phyloP scores from a whole-genome alignment of 2,329 filamentous ascomycete species.

The Pestalotiopsis sp. region DNA sequence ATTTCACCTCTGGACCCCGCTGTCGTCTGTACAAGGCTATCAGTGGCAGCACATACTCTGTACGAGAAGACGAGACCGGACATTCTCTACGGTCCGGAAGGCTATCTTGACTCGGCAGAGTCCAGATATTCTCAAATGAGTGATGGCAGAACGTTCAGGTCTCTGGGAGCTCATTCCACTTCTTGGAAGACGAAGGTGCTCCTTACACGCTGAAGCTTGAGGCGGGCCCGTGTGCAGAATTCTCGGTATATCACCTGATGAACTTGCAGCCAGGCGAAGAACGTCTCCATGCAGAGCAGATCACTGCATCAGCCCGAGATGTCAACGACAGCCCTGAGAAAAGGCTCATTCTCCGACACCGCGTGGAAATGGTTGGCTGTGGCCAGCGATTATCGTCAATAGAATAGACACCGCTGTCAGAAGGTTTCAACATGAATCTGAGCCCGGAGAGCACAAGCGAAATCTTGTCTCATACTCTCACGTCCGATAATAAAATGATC shows the following conservation, averaged over 20 bases:
- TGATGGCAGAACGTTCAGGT: conserved; percentile 42
- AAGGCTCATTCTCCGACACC: not conserved
- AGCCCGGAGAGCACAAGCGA: not conserved
- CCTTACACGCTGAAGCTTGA: conserved; percentile 53
- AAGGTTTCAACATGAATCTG: not conserved
- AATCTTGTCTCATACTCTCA: not conserved
- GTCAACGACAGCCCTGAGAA: not conserved
- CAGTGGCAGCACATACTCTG: conserved; percentile 54
- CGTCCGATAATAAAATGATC: not conserved
- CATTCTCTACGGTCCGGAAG: conserved; percentile 51
- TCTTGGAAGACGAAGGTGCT: conserved; percentile 22
- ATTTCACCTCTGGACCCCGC: conserved; percentile 41
- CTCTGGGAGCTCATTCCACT: conserved; percentile 39
- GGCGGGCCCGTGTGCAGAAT: conserved; percentile 45
- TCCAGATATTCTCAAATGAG: conserved; percentile 45
- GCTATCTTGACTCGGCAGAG: conserved; percentile 41
- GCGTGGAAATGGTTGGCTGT: not conserved
- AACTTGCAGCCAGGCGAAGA: conserved; percentile 34
- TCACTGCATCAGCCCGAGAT: not conserved
- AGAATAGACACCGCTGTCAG: no score
- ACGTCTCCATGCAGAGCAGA: conserved; percentile 11
- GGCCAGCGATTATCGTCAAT: not conserved
- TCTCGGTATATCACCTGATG: conserved; percentile 53
- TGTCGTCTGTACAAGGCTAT: conserved; percentile 46
- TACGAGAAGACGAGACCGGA: conserved; percentile 59